Evolutionary conservation across 441 rosid genomes (phyloP), one percentile per base, ranked within the genome.

Genomic region (Eutrema salsugineum): DNA sequence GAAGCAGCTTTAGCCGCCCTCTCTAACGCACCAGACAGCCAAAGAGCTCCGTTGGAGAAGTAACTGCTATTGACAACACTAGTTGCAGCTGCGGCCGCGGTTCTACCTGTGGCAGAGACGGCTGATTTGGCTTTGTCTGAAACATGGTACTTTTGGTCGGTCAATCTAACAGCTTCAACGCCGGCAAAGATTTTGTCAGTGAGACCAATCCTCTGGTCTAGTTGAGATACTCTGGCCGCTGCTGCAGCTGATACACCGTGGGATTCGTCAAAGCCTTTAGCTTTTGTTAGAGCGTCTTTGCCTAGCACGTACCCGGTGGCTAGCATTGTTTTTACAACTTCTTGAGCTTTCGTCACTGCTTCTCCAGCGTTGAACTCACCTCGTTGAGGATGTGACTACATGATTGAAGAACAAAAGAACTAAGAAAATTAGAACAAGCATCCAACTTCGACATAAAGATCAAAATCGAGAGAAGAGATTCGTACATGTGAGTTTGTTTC

Each of bases 231-330:
- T 76, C 73, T 88, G 27, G 86, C 84, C 1, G 79, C 78, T 1
- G 89, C 90, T 2, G 86, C 79, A 5, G 90, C 87, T 1, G 93
- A 82, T 12, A 88, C 85, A 0, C 80, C 87, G 60, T 86, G 79
- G n/a, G 91, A 83, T 76, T 81, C 91, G 5, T 88, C 91, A 44
- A 79, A 79, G 49, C 76, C 82, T 77, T 79, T 83, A 30, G 91
- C 88, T 76, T 81, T 84, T 80, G 74, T 72, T 58, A 86, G 70
- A 7, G 91, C 87, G 36, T 86, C 91, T 80, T 88, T 86, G 48
- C 91, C 90, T 12, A 86, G 71, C 33, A 75, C 80, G 63, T 68
- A 84, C 56, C 93, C 93, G 19, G 76, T 83, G 40, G 83, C 76
- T 60, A 88, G 55, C 90, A 88, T 84, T 66, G 85, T 57, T 66